phyloP scores from a whole-genome alignment of 768 basidiomycete genomes.

The Kwoniella dejecticola region DNA sequence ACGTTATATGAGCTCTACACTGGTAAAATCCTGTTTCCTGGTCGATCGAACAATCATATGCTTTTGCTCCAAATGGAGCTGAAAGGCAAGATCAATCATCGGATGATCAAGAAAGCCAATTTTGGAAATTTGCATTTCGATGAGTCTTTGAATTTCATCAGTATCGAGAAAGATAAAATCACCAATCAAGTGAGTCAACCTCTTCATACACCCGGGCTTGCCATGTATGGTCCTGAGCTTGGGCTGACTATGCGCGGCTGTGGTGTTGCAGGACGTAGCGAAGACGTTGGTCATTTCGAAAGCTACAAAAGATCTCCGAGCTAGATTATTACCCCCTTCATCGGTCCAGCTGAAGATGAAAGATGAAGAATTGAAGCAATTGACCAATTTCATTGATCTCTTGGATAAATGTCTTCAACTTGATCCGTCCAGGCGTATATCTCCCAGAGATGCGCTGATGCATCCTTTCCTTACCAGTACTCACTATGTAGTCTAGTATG shows the following conservation, averaged over 20 bases:
- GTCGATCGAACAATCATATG: conserved; percentile 97
- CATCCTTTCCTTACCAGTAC: conserved; percentile 79
- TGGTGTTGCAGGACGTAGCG: conserved; percentile 67
- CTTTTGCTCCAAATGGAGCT: conserved; percentile 96
- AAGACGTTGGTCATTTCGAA: conserved; percentile 82
- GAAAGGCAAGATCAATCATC: conserved; percentile 87
- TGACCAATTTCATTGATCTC: conserved; percentile 80
- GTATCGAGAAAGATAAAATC: conserved; percentile 78
- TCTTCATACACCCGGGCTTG: not conserved
- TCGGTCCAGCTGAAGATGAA: conserved; percentile 68
- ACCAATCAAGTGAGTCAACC: conserved; percentile 71
- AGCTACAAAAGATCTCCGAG: conserved; percentile 75
- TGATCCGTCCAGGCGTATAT: conserved; percentile 80
- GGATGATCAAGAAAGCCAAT: conserved; percentile 90
- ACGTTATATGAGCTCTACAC: conserved; percentile 77
- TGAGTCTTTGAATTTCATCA: conserved; percentile 79
- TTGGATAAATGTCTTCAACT: conserved; percentile 86
- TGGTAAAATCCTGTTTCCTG: conserved; percentile 96
- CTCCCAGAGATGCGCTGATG: conserved; percentile 82
- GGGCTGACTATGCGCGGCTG: not conserved
- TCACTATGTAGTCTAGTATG: too few relatives aligned
- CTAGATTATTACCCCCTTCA: conserved; percentile 77
- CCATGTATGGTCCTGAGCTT: too few relatives aligned
- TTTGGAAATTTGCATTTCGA: conserved; percentile 94
- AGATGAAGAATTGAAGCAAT: conserved; percentile 82